Conservation (phyloP, 192 early-diverging fungal species). For the Coemansia sp. region DNA sequence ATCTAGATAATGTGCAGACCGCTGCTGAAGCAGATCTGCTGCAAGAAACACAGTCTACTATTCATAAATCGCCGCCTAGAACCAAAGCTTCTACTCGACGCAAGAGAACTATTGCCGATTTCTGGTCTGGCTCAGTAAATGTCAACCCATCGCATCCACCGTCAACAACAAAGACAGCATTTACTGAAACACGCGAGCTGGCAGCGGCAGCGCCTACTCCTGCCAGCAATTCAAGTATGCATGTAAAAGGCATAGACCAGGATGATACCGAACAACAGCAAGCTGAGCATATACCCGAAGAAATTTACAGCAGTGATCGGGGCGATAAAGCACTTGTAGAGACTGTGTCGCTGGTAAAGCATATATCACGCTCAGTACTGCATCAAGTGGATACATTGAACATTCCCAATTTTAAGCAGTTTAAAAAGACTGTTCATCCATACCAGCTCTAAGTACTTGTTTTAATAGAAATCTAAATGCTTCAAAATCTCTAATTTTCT, state of each 20-base stretch:
- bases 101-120: slow-evolving; percentile 4
- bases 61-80: not conserved
- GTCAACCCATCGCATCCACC: not conserved
- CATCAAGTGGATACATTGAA: not conserved
- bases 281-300: too few species aligned
- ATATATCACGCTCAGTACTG: too few species aligned
- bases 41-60: not conserved
- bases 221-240: too few species aligned
- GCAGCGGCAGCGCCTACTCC: too few species aligned
- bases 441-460: slow-evolving; percentile 13
- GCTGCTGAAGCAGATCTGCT: not conserved
- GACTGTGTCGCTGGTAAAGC: too few species aligned
- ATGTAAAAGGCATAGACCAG: too few species aligned
- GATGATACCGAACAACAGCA: too few species aligned
- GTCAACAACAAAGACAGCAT: too few species aligned
- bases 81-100: not conserved
- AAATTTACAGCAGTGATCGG: too few species aligned
- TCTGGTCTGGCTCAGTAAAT: slow-evolving; percentile 12
- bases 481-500: slow-evolving; percentile 27
- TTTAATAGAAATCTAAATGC: slow-evolving; percentile 2
- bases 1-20: not conserved
- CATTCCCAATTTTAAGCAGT: slow-evolving; percentile 41
- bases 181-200: too few species aligned
- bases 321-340: too few species aligned
- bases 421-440: slow-evolving; percentile 35